A percentile compares a stretch with the other conserved stretches of the same genome.
Evolutionary conservation across 2,329 filamentous ascomycete genomes (phyloP).

Genomic region (Teratosphaeria epicoccoides): DNA sequence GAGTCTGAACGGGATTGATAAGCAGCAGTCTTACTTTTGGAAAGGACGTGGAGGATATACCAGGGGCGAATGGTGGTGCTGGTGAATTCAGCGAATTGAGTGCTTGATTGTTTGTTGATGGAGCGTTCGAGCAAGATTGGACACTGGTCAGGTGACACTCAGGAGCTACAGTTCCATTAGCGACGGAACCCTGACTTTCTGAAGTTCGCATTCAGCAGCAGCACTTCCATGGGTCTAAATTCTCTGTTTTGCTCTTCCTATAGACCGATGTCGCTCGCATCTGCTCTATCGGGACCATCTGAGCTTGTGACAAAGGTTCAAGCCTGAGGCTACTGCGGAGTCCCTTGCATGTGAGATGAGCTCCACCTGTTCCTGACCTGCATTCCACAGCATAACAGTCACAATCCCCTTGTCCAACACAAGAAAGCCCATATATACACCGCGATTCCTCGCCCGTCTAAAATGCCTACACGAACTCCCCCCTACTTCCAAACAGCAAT

Average conservation of each 20-base stretch:
- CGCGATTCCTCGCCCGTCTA: not conserved
- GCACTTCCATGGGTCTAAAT: too few relatives aligned
- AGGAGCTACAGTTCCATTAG: not conserved
- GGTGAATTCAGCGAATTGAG: not conserved
- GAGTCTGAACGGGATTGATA: too few relatives aligned
- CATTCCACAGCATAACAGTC: not conserved
- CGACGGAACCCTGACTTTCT: not conserved
- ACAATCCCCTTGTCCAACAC: too few relatives aligned
- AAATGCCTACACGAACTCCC: slow-evolving; percentile 7
- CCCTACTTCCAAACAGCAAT: slow-evolving; percentile 28
- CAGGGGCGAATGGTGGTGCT: not conserved
- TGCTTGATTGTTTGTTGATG: not conserved
- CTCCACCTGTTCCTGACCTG: not conserved
- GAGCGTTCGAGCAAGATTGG: not conserved
- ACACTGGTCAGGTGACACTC: not conserved
- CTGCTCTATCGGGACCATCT: too few relatives aligned
- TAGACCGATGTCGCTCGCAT: too few relatives aligned
- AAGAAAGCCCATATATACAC: not conserved
- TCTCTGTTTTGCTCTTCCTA: too few relatives aligned
- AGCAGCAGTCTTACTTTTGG: not conserved
- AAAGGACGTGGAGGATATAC: not conserved
- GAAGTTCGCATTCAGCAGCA: not conserved
- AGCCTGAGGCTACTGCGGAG: not conserved
- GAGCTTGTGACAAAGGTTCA: not conserved
- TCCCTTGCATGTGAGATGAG: not conserved